Evolutionary conservation across 2,329 filamentous ascomycete genomes (phyloP).

Genomic region (Penicillium sp.): DNA sequence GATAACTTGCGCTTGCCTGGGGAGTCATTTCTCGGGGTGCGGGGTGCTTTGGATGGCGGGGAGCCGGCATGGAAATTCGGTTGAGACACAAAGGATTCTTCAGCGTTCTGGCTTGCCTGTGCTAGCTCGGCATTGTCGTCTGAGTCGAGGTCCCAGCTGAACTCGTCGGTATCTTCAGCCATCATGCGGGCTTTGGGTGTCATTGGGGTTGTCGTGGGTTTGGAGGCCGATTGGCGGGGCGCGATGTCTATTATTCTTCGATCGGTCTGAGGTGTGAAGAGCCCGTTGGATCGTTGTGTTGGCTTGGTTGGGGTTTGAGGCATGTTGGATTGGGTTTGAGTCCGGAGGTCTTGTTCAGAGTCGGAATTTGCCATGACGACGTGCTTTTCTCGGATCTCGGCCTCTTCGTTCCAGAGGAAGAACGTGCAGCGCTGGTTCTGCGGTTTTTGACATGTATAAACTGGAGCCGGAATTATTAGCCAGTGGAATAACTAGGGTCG

Average conservation of each 20-base stretch:
- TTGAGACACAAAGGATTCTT: conserved; percentile 21
- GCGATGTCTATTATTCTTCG: conserved; percentile 14
- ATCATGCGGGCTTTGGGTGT: conserved; percentile 33
- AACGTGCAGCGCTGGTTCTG: conserved; percentile 54
- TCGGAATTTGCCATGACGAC: conserved; percentile 51
- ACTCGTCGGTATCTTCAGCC: conserved; percentile 36
- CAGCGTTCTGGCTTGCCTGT: background rate
- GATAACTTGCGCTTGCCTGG: conserved; percentile 40
- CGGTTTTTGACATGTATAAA: conserved; percentile 59
- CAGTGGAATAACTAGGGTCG: background rate
- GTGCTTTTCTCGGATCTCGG: conserved; percentile 53
- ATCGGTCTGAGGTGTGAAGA: conserved; percentile 38
- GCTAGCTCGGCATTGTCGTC: conserved; percentile 32
- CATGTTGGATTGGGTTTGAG: conserved; percentile 2
- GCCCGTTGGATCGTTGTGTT: conserved; percentile 15
- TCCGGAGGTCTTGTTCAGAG: conserved; percentile 40
- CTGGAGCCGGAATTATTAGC: conserved; percentile 23
- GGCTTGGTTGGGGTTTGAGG: conserved; percentile 20
- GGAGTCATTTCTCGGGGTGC: conserved; percentile 32
- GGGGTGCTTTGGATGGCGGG: conserved; percentile 38
- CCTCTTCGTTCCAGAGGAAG: conserved; percentile 63
- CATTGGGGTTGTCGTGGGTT: conserved; percentile 19
- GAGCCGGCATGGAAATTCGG: conserved; percentile 29
- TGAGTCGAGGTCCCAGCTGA: conserved; percentile 39
- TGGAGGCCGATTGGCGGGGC: conserved; percentile 4